These are phyloP conservation scores for Cyberlindnera saturnus DNA, from an alignment of 805 yeast species.

Conservation along the genomic window DNA sequence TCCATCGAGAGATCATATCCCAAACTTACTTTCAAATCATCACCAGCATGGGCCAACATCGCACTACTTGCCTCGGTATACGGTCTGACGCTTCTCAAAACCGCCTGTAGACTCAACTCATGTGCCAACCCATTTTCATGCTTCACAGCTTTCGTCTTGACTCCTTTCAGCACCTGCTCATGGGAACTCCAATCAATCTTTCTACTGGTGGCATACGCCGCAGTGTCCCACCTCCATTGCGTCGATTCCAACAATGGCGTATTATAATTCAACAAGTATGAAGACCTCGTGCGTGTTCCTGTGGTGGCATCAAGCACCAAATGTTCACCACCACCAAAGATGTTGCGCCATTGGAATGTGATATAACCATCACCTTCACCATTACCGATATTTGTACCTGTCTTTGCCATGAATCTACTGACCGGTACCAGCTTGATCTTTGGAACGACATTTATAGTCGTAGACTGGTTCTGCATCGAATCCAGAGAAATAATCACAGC, in stretches of 20 bases:
- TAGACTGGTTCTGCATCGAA: neutral
- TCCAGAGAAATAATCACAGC: constrained; percentile 32
- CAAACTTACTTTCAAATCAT: constrained; percentile 52
- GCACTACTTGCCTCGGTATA: constrained; percentile 33
- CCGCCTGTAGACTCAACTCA: constrained; percentile 40
- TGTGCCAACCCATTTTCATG: constrained; percentile 32
- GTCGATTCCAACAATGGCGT: constrained; percentile 43
- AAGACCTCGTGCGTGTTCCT: constrained; percentile 55
- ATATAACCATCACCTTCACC: constrained; percentile 96
- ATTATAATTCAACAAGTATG: constrained; percentile 45
- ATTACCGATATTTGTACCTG: constrained; percentile 95
- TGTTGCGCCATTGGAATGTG: constrained; percentile 58
- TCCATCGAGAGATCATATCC: constrained; percentile 37
- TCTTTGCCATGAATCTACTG: constrained; percentile 71
- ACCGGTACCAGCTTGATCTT: constrained; percentile 39
- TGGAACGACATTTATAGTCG: constrained; percentile 25
- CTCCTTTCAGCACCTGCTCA: constrained; percentile 45
- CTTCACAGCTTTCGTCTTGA: constrained; percentile 28
- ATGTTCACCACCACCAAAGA: constrained; percentile 66
- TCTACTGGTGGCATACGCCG: constrained; percentile 45
- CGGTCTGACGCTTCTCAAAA: constrained; percentile 34
- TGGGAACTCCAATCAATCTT: constrained; percentile 47
- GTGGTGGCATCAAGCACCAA: constrained; percentile 49
- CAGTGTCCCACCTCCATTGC: constrained; percentile 47
- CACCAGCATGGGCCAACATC: constrained; percentile 54